A percentile compares a stretch with the other conserved stretches of the same genome.
phyloP scores from a whole-genome alignment of 305 asterid species.

The Plantago coronopus region DNA sequence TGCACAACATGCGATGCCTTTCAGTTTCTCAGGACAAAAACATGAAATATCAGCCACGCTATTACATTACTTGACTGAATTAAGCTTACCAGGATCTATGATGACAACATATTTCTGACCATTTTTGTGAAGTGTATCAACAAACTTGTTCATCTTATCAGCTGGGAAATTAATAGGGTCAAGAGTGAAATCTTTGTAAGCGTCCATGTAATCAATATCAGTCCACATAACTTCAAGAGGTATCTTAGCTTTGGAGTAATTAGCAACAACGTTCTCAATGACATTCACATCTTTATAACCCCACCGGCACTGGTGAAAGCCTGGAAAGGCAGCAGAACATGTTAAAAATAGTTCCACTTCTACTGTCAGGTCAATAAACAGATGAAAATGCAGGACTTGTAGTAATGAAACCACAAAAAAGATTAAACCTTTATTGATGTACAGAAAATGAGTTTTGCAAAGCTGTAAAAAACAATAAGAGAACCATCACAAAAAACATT shows the following conservation, averaged over 20 bases:
- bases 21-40: background rate
- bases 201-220: conserved; percentile 94
- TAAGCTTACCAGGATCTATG: conserved; percentile 72
- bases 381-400: background rate
- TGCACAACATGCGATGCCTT: conserved; percentile 17
- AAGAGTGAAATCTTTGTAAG: conserved; percentile 78
- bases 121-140: conserved; percentile 56
- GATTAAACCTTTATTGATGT: no score
- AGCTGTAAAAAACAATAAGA: no score
- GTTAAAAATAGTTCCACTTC: background rate
- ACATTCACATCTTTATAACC: conserved; percentile 70
- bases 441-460: no score
- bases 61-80: background rate
- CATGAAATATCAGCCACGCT: background rate
- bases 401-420: no score
- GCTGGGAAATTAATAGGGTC: conserved; percentile 73
- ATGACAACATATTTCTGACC: conserved; percentile 73
- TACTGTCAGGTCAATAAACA: background rate
- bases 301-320: conserved; percentile 80
- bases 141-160: conserved; percentile 53
- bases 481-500: no score
- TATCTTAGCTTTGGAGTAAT: conserved; percentile 57
- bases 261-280: conserved; percentile 60
- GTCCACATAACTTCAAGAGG: conserved; percentile 98
- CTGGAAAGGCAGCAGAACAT: conserved; percentile 27